A percentile compares a stretch with the other conserved stretches of the same genome.
These are phyloP conservation scores for Boletellus emodensis DNA, from an alignment of 768 basidiomycete genomes.

Conservation along the genomic window DNA sequence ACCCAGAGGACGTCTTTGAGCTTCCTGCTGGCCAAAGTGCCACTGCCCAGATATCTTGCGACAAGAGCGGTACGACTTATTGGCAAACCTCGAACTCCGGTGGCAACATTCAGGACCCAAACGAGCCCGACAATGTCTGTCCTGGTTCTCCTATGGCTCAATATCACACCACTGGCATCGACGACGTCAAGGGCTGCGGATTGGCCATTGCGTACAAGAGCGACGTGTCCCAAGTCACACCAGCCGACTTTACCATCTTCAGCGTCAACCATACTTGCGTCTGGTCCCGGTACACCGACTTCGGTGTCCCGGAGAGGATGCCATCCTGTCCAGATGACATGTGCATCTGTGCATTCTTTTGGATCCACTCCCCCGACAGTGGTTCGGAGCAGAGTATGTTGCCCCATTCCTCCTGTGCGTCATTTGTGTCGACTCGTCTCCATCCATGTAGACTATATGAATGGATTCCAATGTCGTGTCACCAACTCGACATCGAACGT, in stretches of 20 bases:
- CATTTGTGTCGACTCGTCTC: background rate
- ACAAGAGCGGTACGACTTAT: constrained; percentile 59
- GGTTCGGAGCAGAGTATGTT: constrained; percentile 61
- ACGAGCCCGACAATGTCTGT: constrained; percentile 50
- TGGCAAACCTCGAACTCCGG: constrained; percentile 46
- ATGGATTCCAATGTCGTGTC: constrained; percentile 65
- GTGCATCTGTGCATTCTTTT: constrained; percentile 71
- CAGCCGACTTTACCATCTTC: constrained; percentile 69
- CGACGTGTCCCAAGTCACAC: constrained; percentile 51
- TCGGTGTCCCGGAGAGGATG: constrained; percentile 62
- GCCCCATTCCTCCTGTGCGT: background rate
- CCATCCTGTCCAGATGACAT: constrained; percentile 61
- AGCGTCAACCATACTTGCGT: constrained; percentile 75
- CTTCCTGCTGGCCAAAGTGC: constrained; percentile 56
- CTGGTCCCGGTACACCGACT: constrained; percentile 66
- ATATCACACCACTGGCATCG: constrained; percentile 53
- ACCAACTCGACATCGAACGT: constrained; percentile 49
- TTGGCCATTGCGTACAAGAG: constrained; percentile 76
- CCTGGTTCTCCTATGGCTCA: constrained; percentile 40
- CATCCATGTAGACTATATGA: constrained; percentile 57
- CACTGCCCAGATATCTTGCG: constrained; percentile 52
- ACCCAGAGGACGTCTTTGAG: constrained; percentile 51
- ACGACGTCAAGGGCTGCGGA: constrained; percentile 59
- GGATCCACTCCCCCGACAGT: constrained; percentile 61
- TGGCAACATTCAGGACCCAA: constrained; percentile 46